These are phyloP conservation scores for Phytophthora constricta DNA, from an alignment of 352 stramenopile genomes.

Conservation along the genomic window DNA sequence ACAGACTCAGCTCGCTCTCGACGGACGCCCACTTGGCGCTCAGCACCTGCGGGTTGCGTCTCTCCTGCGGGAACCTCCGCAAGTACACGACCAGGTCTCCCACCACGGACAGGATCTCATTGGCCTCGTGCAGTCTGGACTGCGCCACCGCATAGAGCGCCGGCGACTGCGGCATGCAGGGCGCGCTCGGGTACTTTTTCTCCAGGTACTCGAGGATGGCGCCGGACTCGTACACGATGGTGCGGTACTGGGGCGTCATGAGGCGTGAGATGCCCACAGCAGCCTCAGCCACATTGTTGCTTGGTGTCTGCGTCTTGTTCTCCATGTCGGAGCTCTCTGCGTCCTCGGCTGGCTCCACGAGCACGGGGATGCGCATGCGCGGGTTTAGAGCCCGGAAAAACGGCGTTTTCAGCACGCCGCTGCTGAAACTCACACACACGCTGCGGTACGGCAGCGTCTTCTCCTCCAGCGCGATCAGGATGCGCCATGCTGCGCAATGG, in stretches of 20 bases:
- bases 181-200: slow-evolving; percentile 53
- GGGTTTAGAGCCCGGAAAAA: slow-evolving; percentile 83
- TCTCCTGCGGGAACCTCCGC: slow-evolving; percentile 67
- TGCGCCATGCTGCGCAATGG: slow-evolving; percentile 82
- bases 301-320: slow-evolving; percentile 7
- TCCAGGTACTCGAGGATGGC: slow-evolving; percentile 88
- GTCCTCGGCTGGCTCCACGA: slow-evolving; percentile 59
- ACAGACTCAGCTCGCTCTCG: slow-evolving; percentile 77
- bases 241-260: slow-evolving; percentile 51
- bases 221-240: slow-evolving; percentile 78
- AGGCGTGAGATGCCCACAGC: slow-evolving; percentile 42
- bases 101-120: slow-evolving; percentile 86
- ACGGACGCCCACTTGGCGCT: slow-evolving; percentile 75
- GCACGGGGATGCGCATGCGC: slow-evolving; percentile 82
- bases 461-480: slow-evolving; percentile 82
- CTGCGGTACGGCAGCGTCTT: slow-evolving; percentile 80
- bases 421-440: slow-evolving; percentile 85
- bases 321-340: not conserved
- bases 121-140: slow-evolving; percentile 81
- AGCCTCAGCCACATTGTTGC: slow-evolving; percentile 40
- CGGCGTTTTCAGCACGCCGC: slow-evolving; percentile 79
- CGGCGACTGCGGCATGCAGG: slow-evolving; percentile 60
- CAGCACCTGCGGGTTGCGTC: slow-evolving; percentile 63
- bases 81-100: slow-evolving; percentile 84
- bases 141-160: slow-evolving; percentile 71